phyloP scores from a whole-genome alignment of 306 rosid species.

The Luffa aegyptiaca region DNA sequence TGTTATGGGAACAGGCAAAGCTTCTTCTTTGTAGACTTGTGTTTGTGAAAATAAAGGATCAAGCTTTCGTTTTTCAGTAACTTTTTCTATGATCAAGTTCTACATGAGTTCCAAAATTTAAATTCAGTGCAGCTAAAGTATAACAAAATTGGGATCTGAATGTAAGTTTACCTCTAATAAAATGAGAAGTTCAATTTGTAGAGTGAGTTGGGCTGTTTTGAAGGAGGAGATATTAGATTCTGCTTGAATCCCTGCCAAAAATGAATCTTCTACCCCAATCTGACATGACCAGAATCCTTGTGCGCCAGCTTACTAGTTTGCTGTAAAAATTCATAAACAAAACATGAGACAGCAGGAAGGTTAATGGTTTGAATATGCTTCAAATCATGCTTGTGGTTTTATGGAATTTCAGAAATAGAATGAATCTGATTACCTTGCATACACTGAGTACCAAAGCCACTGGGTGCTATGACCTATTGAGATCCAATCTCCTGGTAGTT shows the following conservation, averaged over 20 bases:
- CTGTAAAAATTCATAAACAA: slow-evolving; percentile 22
- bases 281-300: slow-evolving; percentile 55
- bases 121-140: neutral
- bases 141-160: neutral
- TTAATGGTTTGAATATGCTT: neutral
- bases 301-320: slow-evolving; percentile 89
- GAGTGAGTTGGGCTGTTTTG: neutral
- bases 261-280: slow-evolving; percentile 68
- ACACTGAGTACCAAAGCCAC: slow-evolving; percentile 86
- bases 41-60: neutral
- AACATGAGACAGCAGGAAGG: neutral
- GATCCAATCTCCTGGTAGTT: slow-evolving; percentile 86
- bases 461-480: slow-evolving; percentile 66
- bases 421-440: slow-evolving; percentile 40
- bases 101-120: neutral
- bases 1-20: slow-evolving; percentile 2
- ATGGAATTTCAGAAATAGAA: neutral
- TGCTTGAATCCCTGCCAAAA: slow-evolving; percentile 74
- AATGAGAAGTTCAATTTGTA: neutral
- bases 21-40: neutral
- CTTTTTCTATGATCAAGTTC: neutral
- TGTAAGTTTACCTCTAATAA: neutral
- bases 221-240: slow-evolving; percentile 19
- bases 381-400: neutral
- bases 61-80: neutral